These are phyloP conservation scores for Saksenaea vasiformis DNA, from an alignment of 371 early-diverging fungal species.

Conservation along the genomic window DNA sequence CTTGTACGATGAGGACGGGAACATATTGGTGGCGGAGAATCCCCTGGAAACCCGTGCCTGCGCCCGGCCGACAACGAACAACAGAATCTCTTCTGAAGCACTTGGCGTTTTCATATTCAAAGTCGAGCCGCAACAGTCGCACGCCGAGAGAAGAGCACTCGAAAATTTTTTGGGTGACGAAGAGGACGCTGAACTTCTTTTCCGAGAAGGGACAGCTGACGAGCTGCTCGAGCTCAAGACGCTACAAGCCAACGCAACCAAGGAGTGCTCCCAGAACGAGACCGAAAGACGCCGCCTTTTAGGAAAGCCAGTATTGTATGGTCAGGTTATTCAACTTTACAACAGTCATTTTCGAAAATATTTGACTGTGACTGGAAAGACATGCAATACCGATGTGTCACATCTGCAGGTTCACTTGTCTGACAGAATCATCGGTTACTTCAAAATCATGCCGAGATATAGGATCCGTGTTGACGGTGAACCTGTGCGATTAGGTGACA, in stretches of 20 bases:
- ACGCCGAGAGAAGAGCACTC: conserved; percentile 27
- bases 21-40: conserved; percentile 35
- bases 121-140: conserved; percentile 40
- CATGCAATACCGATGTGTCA: conserved; percentile 37
- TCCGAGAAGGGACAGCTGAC: conserved; percentile 26
- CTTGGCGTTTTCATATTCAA: conserved; percentile 33
- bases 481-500: conserved; percentile 52
- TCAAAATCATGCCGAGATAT: conserved; percentile 58
- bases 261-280: conserved; percentile 41
- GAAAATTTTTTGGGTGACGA: conserved; percentile 30
- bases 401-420: conserved; percentile 49
- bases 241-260: conserved; percentile 28
- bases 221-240: conserved; percentile 27
- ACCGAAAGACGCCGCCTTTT: conserved; percentile 37
- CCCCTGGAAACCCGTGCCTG: conserved; percentile 38
- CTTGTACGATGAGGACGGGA: conserved; percentile 31
- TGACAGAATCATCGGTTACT: conserved; percentile 40
- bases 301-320: conserved; percentile 55
- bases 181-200: conserved; percentile 19
- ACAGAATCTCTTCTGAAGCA: conserved; percentile 26
- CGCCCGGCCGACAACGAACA: conserved; percentile 16
- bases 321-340: conserved; percentile 52
- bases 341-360: conserved; percentile 50
- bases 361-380: conserved; percentile 49
- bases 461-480: conserved; percentile 60